These are phyloP conservation scores for Chlamydomonas schloesseri DNA, from an alignment of 139 green algal species.

Conservation along the genomic window DNA sequence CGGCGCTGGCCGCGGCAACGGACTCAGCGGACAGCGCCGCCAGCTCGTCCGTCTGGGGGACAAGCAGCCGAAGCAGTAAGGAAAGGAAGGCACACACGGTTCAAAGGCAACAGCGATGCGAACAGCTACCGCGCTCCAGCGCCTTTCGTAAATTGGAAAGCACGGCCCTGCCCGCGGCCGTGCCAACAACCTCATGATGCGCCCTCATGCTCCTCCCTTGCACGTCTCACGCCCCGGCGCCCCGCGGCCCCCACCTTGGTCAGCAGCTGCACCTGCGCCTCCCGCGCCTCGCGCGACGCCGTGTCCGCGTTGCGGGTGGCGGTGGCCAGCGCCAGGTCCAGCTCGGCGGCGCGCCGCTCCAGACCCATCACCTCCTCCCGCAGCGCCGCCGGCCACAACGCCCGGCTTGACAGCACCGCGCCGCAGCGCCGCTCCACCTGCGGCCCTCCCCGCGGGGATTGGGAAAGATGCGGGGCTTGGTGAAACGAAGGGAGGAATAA, in stretches of 20 bases:
- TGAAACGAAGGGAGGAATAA: too few species aligned
- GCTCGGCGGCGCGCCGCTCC: conserved; percentile 14
- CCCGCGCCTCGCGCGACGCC: conserved; percentile 16
- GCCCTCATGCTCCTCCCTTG: too few species aligned
- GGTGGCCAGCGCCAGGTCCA: conserved; percentile 31
- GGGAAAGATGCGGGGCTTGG: too few species aligned
- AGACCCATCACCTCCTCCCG: conserved; percentile 55
- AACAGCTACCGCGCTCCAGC: too few species aligned
- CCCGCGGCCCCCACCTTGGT: background rate
- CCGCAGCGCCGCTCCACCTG: conserved; percentile 56
- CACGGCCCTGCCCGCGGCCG: too few species aligned
- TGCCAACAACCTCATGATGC: too few species aligned
- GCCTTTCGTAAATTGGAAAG: too few species aligned
- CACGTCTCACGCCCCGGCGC: too few species aligned
- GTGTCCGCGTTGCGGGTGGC: conserved; percentile 36
- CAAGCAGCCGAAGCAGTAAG: background rate
- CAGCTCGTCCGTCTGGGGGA: conserved; percentile 1
- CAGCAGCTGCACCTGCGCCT: background rate
- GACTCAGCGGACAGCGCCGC: background rate
- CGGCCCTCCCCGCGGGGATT: too few species aligned
- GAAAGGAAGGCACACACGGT: background rate
- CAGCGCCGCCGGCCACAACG: conserved; percentile 64
- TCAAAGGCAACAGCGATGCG: background rate
- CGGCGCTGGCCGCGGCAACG: background rate
- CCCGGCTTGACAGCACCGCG: conserved; percentile 46